phyloP scores from a whole-genome alignment of 2,329 filamentous ascomycete genomes.

The Fusarium denticulatum region DNA sequence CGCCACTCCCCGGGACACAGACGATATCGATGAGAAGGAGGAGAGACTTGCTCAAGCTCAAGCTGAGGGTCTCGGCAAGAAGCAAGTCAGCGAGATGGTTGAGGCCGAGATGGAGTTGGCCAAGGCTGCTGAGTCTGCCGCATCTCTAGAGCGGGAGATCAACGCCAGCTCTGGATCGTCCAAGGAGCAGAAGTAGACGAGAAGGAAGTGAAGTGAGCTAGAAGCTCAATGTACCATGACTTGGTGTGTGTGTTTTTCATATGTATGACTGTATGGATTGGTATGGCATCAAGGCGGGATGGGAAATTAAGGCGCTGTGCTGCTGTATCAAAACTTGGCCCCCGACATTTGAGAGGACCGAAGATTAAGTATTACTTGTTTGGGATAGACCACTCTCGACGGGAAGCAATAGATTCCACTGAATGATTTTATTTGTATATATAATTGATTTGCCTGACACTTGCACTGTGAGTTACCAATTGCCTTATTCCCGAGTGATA shows the following conservation, averaged over 20 bases:
- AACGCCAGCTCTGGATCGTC: conserved; percentile 41
- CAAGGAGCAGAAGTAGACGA: conserved; percentile 50
- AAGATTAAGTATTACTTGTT: conserved; percentile 33
- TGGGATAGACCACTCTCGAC: conserved; percentile 44
- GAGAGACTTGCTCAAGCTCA: conserved; percentile 68
- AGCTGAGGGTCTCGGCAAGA: conserved; percentile 57
- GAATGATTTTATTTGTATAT: conserved; percentile 42
- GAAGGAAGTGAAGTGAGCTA: neutral
- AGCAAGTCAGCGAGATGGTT: conserved; percentile 63
- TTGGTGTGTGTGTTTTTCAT: conserved; percentile 43
- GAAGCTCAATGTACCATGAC: conserved; percentile 40
- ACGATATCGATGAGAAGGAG: conserved; percentile 96
- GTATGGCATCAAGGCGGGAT: conserved; percentile 42
- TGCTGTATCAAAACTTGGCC: conserved; percentile 41
- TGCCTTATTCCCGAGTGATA: neutral
- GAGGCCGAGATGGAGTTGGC: conserved; percentile 63
- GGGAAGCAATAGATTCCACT: conserved; percentile 47
- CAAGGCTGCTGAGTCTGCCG: conserved; percentile 42
- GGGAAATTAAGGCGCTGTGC: conserved; percentile 37
- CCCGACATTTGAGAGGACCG: conserved; percentile 28
- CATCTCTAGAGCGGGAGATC: conserved; percentile 37
- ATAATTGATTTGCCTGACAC: neutral
- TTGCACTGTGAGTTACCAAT: neutral
- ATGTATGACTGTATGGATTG: conserved; percentile 46
- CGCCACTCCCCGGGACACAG: conserved; percentile 81